Evolutionary conservation across 2,329 filamentous ascomycete genomes (phyloP).

Genomic region (Aspergillus niger): DNA sequence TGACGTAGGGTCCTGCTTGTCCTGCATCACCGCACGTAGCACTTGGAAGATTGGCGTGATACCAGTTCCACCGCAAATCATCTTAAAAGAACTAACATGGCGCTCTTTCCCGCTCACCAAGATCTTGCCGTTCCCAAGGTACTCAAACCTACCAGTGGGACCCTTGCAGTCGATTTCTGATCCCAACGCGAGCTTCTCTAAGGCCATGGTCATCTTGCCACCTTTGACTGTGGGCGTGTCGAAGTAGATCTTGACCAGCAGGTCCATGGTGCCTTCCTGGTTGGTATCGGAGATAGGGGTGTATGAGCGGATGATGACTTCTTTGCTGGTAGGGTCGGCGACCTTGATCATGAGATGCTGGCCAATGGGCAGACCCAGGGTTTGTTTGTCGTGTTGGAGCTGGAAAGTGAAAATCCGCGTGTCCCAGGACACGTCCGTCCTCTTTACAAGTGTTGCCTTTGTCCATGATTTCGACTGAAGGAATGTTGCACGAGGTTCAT

Average conservation of each 20-base stretch:
- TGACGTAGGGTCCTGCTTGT: constrained; percentile 62
- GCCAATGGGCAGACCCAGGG: constrained; percentile 75
- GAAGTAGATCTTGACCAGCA: constrained; percentile 83
- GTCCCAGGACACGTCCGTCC: constrained; percentile 72
- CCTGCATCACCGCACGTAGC: constrained; percentile 69
- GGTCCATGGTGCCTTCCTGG: constrained; percentile 65
- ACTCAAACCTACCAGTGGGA: constrained; percentile 82
- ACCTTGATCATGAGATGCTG: constrained; percentile 86
- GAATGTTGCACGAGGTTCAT: constrained; percentile 61
- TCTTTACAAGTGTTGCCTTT: constrained; percentile 69
- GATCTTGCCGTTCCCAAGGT: constrained; percentile 68
- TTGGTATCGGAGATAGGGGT: constrained; percentile 73
- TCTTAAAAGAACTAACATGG: constrained; percentile 68
- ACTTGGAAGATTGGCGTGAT: constrained; percentile 92
- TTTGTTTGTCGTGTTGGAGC: constrained; percentile 70
- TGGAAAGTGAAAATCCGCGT: constrained; percentile 79
- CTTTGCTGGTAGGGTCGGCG: constrained; percentile 66
- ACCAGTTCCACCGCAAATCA: constrained; percentile 87
- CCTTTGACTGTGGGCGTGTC: constrained; percentile 60
- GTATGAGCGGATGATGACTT: constrained; percentile 81
- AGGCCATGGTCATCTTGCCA: constrained; percentile 78
- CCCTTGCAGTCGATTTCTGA: constrained; percentile 82
- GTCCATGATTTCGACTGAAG: constrained; percentile 72
- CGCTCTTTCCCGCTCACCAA: constrained; percentile 60
- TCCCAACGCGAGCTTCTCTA: constrained; percentile 72